phyloP scores from a whole-genome alignment of 2,329 filamentous ascomycete species.

The Epichloe hybrida region DNA sequence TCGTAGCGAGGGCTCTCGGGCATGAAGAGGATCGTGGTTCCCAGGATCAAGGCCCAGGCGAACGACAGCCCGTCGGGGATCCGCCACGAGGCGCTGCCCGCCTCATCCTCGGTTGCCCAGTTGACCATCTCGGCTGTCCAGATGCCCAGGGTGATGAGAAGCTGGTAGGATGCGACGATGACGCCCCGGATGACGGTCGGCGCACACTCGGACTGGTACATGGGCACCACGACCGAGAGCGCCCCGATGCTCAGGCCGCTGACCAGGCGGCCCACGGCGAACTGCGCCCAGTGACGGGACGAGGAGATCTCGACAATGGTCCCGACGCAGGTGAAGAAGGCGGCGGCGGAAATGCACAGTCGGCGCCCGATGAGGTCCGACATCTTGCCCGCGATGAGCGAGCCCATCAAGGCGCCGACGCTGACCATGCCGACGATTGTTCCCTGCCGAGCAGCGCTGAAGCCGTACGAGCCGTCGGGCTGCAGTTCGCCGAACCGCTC shows the following conservation, averaged over 20 bases:
- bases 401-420: constrained; percentile 45
- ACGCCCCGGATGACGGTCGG: constrained; percentile 51
- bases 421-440: constrained; percentile 48
- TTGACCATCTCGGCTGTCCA: constrained; percentile 45
- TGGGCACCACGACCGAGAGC: constrained; percentile 49
- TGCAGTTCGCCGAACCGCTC: constrained; percentile 36
- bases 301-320: constrained; percentile 51
- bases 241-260: constrained; percentile 53
- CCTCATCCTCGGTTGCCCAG: constrained; percentile 40
- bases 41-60: constrained; percentile 39
- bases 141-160: constrained; percentile 57
- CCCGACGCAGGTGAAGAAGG: constrained; percentile 49
- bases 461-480: constrained; percentile 27
- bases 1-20: constrained; percentile 42
- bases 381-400: constrained; percentile 43
- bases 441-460: constrained; percentile 46
- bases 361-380: constrained; percentile 49
- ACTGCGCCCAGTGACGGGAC: constrained; percentile 43
- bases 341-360: constrained; percentile 46
- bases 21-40: constrained; percentile 35
- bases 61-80: constrained; percentile 46
- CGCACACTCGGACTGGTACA: constrained; percentile 56
- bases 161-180: constrained; percentile 51
- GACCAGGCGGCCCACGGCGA: constrained; percentile 51
- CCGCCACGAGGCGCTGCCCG: constrained; percentile 42